Percentiles rank a stretch among this genome's conserved stretches.
Conservation (phyloP, 2,329 filamentous ascomycete species). For the Dothidotthia symphoricarpi region DNA sequence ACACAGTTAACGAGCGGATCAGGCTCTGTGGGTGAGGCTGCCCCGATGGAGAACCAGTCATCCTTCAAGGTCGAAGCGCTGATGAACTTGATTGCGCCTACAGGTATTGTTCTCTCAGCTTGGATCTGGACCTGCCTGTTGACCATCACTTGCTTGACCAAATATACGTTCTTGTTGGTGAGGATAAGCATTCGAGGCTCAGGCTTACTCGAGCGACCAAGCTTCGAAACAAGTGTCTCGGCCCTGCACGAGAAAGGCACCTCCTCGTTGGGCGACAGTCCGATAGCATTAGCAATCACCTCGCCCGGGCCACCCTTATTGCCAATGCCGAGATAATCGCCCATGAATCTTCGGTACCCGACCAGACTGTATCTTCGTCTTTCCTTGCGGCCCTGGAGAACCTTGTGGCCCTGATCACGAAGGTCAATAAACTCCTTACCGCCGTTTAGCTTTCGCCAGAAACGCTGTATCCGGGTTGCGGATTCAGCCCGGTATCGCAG, state of each 20-base stretch:
- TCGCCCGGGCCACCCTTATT: slow-evolving; percentile 77
- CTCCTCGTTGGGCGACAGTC: slow-evolving; percentile 69
- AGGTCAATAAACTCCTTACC: slow-evolving; percentile 86
- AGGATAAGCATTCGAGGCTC: slow-evolving; percentile 82
- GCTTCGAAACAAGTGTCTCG: slow-evolving; percentile 88
- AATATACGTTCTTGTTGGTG: slow-evolving; percentile 82
- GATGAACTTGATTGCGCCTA: slow-evolving; percentile 87
- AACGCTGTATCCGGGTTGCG: slow-evolving; percentile 87
- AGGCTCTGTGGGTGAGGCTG: slow-evolving; percentile 85
- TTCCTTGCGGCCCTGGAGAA: slow-evolving; percentile 85
- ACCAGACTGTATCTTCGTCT: slow-evolving; percentile 86
- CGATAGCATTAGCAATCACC: slow-evolving; percentile 72
- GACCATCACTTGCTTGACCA: slow-evolving; percentile 79
- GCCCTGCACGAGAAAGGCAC: slow-evolving; percentile 87
- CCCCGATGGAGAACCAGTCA: slow-evolving; percentile 93
- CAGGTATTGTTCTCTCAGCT: slow-evolving; percentile 75
- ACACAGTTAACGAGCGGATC: slow-evolving; percentile 93
- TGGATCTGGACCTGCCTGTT: slow-evolving; percentile 80
- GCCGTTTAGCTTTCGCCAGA: slow-evolving; percentile 91
- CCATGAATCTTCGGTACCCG: slow-evolving; percentile 87
- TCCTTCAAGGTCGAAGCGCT: slow-evolving; percentile 78
- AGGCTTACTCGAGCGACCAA: slow-evolving; percentile 92
- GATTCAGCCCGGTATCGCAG: slow-evolving; percentile 89
- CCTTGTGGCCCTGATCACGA: slow-evolving; percentile 79
- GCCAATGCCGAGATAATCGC: slow-evolving; percentile 89